Conservation (phyloP, 2,329 filamentous ascomycete genomes). For the Alternaria tenuissima region DNA sequence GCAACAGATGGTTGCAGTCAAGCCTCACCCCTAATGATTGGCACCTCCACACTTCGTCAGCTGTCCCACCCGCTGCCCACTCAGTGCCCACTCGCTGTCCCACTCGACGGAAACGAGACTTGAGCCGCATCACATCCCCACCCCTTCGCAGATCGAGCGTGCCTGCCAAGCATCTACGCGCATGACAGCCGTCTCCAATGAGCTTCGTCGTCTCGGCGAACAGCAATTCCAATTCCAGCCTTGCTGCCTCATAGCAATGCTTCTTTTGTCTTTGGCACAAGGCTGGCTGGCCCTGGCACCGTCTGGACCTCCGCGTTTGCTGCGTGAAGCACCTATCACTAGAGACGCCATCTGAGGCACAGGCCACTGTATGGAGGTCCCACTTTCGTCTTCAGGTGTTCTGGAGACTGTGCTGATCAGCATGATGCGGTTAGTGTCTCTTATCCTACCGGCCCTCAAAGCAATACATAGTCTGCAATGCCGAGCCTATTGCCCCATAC, state of each 20-base stretch:
- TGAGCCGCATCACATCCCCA: slow-evolving; percentile 42
- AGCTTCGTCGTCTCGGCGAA: slow-evolving; percentile 28
- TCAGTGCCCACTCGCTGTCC: slow-evolving; percentile 11
- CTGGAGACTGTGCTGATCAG: slow-evolving; percentile 37
- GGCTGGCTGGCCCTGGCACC: slow-evolving; percentile 34
- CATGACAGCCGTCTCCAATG: slow-evolving; percentile 34
- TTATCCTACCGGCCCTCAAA: slow-evolving; percentile 36
- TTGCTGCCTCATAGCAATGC: slow-evolving; percentile 38
- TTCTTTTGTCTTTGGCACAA: slow-evolving; percentile 27
- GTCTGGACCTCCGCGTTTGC: slow-evolving; percentile 45
- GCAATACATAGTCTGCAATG: slow-evolving; percentile 38
- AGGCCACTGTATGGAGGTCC: slow-evolving; percentile 39
- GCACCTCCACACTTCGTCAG: slow-evolving; percentile 23
- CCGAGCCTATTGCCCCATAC: slow-evolving; percentile 37
- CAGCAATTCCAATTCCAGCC: slow-evolving; percentile 28
- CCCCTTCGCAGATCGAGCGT: slow-evolving; percentile 15
- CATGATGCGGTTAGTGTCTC: slow-evolving; percentile 38
- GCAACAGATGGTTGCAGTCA: slow-evolving; percentile 37
- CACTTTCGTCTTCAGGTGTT: slow-evolving; percentile 35
- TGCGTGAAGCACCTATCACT: slow-evolving; percentile 39
- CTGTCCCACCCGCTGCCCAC: slow-evolving; percentile 19
- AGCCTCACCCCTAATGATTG: slow-evolving; percentile 32
- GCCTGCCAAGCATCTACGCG: slow-evolving; percentile 25
- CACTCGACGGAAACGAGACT: slow-evolving; percentile 36
- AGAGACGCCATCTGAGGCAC: slow-evolving; percentile 39